Evolutionary conservation across 306 rosid species (phyloP), one percentile per base, ranked within the genome.

Genomic region (Sicyos baderoa): DNA sequence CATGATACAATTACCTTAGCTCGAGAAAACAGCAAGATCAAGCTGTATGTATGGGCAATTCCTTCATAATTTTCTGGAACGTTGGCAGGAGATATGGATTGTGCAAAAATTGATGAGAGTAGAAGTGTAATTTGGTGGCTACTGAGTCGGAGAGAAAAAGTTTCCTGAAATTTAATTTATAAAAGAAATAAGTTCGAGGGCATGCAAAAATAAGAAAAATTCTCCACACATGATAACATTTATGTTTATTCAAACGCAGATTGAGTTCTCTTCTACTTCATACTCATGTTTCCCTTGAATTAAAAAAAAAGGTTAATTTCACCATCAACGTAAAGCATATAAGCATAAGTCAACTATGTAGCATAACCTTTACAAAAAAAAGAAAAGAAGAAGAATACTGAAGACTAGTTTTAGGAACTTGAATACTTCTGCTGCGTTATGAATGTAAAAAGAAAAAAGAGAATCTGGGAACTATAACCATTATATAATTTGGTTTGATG

Each of bases 11-110:
- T 71, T 83, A 90, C 99, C 99, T 90, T 94, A 22, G 86, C 80
- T 74, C 83, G 79, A 75, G 97, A 90, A 82, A 86, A 85, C 79
- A 90, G 82, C 81, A 87, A 71, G 71, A 88, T 81, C 73, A 94
- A 84, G 82, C 90, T 80, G 80, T 88, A 87, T 12, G 97, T 85
- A 74, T 82, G 86, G 72, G 99, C 82, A 62, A 94, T 86, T 78
- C 89, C 99, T 94, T 88, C 99, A 79, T 90, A 94, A 76, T 86
- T 90, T 79, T 74, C 89, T 40, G 99, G 97, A 79, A 79, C 66
- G 81, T 94, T 94, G 70, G 75, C 82, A 54, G 97, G 87, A 74
- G 90, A 88, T 49, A 79, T 48, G 76, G 95, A 84, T 70, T 90
- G 97, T 49, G 77, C 87, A 87, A 86, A 90, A 83, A 90, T 86